Evolutionary conservation across 768 basidiomycete genomes (phyloP), one percentile per base, ranked within the genome.

Genomic region (Trametes punicea): DNA sequence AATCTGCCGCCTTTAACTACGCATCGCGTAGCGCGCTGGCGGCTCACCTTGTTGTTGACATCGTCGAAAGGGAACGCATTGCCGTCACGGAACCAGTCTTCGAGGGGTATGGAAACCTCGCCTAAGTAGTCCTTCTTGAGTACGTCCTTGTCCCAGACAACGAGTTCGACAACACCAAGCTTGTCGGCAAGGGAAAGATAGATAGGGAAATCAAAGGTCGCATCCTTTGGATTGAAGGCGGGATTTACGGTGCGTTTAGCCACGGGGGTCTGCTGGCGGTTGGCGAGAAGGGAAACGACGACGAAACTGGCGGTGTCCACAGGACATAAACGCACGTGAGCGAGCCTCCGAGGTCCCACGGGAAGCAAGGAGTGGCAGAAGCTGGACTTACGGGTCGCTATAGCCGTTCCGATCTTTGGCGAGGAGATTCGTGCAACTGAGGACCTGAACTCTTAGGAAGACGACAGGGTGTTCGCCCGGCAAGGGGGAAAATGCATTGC

Each of bases 81-180:
- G 23, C 69, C 73, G 54, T 66, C 75, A 36, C 59, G 75, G 64
- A 94, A 97, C 92, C 93, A 96, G 30, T 90, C 84, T 18, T 85
- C 85, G n/a, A 96, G 67, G 0, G 83, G 81, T 6, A 98, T 61
- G 0, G 86, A 81, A 4, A 82, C 80, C 70, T 99, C 96, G 15
- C 97, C 97, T 15, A 99, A 78, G 69, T 97, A 99, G 41, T 98
- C 96, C 73, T 94, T 97, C 65, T 78, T 81, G 54, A 93, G 69
- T 62, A 90, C 75, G 70, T 98, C 95, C 74, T 88, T 93, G 71
- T 95, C 94, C 95, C 96, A 99, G 0, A 94, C 78, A 11, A 97
- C 85, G 30, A 93, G 75, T 70, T 98, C 94, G 39, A 98, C 64
- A 2, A 80, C 83, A 30, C 88, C 87, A 4, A 90, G 77, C 41